These are phyloP conservation scores for Oryza glaberrima DNA, from an alignment of 176 grass and related monocot species.

Conservation along the genomic window DNA sequence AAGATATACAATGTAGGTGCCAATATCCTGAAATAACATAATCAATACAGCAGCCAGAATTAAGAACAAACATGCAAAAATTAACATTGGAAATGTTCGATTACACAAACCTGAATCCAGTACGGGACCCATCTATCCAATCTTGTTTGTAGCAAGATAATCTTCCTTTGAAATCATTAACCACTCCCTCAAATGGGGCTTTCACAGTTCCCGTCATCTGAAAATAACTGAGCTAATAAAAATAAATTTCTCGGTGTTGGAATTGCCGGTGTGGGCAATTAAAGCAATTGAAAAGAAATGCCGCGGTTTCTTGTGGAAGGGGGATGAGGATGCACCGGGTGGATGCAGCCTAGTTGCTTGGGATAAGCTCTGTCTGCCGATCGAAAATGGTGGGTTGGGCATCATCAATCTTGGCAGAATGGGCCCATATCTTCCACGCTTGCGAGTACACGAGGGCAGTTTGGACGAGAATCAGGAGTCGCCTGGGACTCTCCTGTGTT, in stretches of 20 bases:
- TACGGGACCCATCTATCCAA: conserved; percentile 56
- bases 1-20: conserved; percentile 85
- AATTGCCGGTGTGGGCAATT: no score
- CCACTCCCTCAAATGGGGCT: conserved; percentile 60
- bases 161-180: conserved; percentile 78
- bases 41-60: background rate
- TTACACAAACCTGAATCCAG: conserved; percentile 64
- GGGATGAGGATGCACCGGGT: no score
- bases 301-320: no score
- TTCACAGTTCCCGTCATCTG: conserved; percentile 42
- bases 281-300: no score
- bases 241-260: background rate
- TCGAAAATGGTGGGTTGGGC: no score
- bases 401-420: no score
- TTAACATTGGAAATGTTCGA: background rate
- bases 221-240: background rate
- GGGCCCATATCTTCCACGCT: no score
- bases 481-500: no score
- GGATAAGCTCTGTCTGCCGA: no score
- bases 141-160: conserved; percentile 78
- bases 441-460: no score
- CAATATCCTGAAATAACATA: conserved; percentile 69
- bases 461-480: no score
- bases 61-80: background rate
- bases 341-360: no score